phyloP scores from a whole-genome alignment of 208 protist species.

The Leishmania arabica region DNA sequence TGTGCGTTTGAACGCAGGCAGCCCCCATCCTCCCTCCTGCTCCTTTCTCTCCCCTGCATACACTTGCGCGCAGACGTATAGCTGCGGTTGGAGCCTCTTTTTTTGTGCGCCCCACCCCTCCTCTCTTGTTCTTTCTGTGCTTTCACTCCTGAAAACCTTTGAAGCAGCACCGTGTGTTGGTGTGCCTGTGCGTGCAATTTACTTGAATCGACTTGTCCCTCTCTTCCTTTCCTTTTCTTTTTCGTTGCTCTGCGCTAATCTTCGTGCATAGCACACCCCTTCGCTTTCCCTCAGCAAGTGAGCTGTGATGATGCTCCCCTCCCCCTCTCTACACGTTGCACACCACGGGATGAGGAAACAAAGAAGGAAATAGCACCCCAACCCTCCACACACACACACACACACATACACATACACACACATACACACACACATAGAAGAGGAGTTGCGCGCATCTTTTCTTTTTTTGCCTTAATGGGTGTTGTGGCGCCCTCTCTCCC shows the following conservation, averaged over 20 bases:
- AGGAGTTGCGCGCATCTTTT: background rate
- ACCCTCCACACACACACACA: background rate
- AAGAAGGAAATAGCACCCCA: background rate
- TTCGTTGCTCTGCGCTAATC: background rate
- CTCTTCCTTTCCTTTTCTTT: background rate
- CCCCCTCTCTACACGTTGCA: background rate
- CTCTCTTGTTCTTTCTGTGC: background rate
- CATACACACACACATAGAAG: background rate
- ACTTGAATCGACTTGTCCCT: background rate
- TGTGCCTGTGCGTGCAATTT: background rate
- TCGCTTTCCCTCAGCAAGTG: background rate
- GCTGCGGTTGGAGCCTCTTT: slow-evolving; percentile 4
- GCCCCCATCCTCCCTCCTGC: background rate
- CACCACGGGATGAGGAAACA: background rate
- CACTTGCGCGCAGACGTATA: background rate
- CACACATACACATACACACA: background rate
- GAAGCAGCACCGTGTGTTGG: background rate
- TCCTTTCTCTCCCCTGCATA: background rate
- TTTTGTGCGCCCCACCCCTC: background rate
- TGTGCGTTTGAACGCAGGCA: background rate
- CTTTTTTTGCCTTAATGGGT: background rate
- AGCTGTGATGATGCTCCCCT: background rate
- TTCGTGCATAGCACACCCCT: background rate
- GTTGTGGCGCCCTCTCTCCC: no score
- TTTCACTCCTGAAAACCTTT: background rate